Evolutionary conservation across 108 stramenopile species (phyloP), one percentile per base, ranked within the genome.

Genomic region (Stephanodiscus minutulus): DNA sequence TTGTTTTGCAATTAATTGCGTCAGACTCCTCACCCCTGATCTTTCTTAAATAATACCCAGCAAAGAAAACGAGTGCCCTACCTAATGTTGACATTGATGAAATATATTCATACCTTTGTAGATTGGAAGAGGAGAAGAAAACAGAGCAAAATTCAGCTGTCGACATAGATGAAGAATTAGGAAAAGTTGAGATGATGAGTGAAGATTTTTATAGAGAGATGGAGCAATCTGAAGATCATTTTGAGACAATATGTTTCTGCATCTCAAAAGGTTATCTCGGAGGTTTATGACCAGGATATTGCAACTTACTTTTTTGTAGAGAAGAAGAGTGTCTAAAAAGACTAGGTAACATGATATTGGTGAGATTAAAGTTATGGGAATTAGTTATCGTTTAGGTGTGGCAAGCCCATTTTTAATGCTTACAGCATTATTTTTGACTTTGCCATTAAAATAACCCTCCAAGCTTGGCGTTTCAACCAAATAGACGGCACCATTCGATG

Each of bases 131-230:
- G 47, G 61, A 82, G 54, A 21, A 43, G 73, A 17, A 0, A 17
- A 56, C 25, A 29, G 29, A 13, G 20, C 10, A 25, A 29, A 56
- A 56, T 28, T 13, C 25, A 56, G 55, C 22, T 1, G 58, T 59
- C 35, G 35, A 59, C 58, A 36, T 33, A 36, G 58, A 29, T 10
- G 4, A 18, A 17, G 35, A 29, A 59, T 3, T 17, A 5, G 27
- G 28, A 7, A 29, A 55, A 6, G 12, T 28, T 13, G 76, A 79
- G 12, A 73, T 70, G 13, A 79, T 73, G 7, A 67, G 76, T 22
- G 91, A 92, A 79, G 87, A 85, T 8, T 92, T 92, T 62, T 92
- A 86, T 86, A 87, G 91, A 75, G 88, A 92, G 53, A 85, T 92
- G 83, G 85, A 83, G 27, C 80, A 86, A 50, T 81, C 84, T 9